Percentiles rank a stretch among this genome's conserved stretches.
phyloP scores from a whole-genome alignment of 345 rosid species.

The Passiflora organensis region DNA sequence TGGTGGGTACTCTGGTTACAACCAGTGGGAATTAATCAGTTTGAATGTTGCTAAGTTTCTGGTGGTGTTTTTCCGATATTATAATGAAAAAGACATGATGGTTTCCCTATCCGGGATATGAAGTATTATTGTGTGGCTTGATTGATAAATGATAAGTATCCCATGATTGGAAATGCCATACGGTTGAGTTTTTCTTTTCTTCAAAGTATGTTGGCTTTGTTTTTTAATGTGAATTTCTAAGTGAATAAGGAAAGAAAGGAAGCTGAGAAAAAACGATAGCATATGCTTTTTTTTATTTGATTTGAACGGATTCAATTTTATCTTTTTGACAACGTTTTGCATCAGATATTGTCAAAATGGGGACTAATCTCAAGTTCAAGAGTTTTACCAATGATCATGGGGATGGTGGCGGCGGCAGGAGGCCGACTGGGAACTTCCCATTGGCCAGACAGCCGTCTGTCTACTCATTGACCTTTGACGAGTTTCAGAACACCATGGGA shows the following conservation, averaged over 20 bases:
- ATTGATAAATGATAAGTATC: neutral
- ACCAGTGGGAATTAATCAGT: neutral
- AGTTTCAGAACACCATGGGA: slow-evolving; percentile 73
- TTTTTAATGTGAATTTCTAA: too few species aligned
- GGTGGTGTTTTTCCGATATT: neutral
- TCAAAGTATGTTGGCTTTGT: too few species aligned
- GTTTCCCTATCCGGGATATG: neutral
- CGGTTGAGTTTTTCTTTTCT: neutral
- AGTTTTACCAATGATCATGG: slow-evolving; percentile 37
- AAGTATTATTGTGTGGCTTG: neutral
- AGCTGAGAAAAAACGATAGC: neutral
- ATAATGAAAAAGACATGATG: neutral
- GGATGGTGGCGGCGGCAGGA: slow-evolving; percentile 34
- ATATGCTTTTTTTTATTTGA: too few species aligned
- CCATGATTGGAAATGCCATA: slow-evolving; percentile 1
- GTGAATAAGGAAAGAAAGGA: neutral
- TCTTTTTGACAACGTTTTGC: slow-evolving; percentile 5
- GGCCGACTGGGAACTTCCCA: slow-evolving; percentile 31
- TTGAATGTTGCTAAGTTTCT: neutral
- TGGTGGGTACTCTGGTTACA: neutral
- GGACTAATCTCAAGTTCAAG: slow-evolving; percentile 61
- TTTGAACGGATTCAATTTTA: neutral
- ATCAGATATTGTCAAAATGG: slow-evolving; percentile 49
- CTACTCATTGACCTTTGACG: slow-evolving; percentile 84
- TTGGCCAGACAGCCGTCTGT: slow-evolving; percentile 66